phyloP scores from a whole-genome alignment of 208 protist species.

The Acanthamoeba culbertsoni region DNA sequence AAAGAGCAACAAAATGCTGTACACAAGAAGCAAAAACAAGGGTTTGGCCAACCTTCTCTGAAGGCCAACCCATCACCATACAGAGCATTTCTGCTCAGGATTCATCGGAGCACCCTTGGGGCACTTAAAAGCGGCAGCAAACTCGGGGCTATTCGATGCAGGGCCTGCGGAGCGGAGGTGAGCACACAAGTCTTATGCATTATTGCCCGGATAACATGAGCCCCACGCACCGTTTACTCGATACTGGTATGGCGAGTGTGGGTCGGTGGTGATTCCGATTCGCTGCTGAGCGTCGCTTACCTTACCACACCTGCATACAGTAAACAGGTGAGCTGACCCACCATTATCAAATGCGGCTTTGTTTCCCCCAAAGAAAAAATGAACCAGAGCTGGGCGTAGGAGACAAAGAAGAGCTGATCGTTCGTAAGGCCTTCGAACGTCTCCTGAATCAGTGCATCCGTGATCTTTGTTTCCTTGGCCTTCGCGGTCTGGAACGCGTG shows the following conservation, averaged over 20 bases:
- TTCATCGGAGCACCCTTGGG: background rate
- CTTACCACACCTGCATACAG: background rate
- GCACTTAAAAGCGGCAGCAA: slow-evolving; percentile 18
- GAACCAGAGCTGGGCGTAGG: slow-evolving; percentile 44
- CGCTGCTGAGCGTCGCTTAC: background rate
- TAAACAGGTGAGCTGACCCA: background rate
- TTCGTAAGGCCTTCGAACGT: background rate
- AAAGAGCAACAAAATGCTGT: no score
- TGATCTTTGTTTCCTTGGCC: background rate
- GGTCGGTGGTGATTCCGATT: background rate
- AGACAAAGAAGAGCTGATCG: slow-evolving; percentile 59
- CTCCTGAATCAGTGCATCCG: slow-evolving; percentile 6
- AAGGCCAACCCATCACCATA: no score
- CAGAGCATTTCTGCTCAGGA: background rate
- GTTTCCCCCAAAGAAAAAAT: no score
- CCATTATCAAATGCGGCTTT: background rate
- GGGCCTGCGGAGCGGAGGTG: background rate
- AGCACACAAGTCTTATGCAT: background rate
- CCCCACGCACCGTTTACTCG: background rate
- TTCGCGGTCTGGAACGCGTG: background rate
- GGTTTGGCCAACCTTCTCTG: no score
- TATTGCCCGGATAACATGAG: background rate
- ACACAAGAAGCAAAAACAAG: no score
- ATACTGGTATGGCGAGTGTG: slow-evolving; percentile 20
- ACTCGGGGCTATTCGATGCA: background rate